Base-by-base conservation (phyloP, 2,329 filamentous ascomycete genomes). In the Pyrenochaeta sp. region DNA sequence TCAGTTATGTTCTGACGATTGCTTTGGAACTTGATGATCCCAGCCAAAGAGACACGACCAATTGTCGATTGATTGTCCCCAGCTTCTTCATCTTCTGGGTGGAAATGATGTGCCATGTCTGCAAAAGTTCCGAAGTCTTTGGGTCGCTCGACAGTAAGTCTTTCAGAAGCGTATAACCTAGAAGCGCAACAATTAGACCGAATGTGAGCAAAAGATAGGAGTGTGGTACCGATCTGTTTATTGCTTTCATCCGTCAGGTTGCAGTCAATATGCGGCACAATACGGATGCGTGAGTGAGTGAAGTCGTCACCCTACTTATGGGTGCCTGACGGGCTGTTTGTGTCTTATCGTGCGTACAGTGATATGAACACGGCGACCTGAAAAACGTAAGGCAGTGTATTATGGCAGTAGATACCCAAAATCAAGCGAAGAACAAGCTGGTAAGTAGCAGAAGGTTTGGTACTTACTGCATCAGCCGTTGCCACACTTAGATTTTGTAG, bases 61-160 rank as follows among this genome's bases (percentile, higher is more conserved):
- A 65, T 58, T n/a, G 56, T 49, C 10, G 56, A 49, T 7, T 51
- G 49, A 15, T 63, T 54, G 29, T 33, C 17, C 14, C 60, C 58
- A 10, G 50, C 43, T 9, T 66, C 54, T 10, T 54, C 30, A 15
- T 66, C 61, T 15, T 49, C 37, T 12, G 47, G 50, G 49, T 60
- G 49, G 30, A 47, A 58, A 12, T 63, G 54, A 35, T 68, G 65
- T 3, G 68, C 64, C 71, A 75, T 74, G 20, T 71, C 64, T 31
- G 67, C 69, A 31, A 73, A 71, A 3, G 64, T 68, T 7, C 55
- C 59, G 10, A 51, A 49, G 18, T 47, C n/a, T 14, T 20, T 41
- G 32, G 30, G 17, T n/a, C 35, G 30, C 6, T 49, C 45, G 30
- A 18, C 17, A 4, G 33, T 17, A 14, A 18, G 10, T 15, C 36